Conservation (phyloP, 1,139 yeast species). For the Wickerhamiella infanticola region DNA sequence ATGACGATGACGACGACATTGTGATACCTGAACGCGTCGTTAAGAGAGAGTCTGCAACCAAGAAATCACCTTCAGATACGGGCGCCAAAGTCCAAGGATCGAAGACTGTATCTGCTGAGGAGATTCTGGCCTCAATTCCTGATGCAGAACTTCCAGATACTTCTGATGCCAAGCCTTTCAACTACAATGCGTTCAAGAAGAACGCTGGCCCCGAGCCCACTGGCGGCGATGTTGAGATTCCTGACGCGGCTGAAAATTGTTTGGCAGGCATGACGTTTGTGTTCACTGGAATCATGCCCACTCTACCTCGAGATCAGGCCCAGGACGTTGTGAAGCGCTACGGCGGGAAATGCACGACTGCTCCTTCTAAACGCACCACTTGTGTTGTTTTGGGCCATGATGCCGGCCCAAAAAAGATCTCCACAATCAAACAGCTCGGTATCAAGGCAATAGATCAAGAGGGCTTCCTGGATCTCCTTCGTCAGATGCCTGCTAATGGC, state of each 20-base stretch:
- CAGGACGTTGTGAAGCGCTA: constrained; percentile 65
- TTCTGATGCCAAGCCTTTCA: constrained; percentile 36
- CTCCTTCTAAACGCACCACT: constrained; percentile 74
- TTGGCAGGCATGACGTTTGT: constrained; percentile 78
- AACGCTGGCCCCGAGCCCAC: constrained; percentile 6
- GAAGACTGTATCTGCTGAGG: constrained; percentile 30
- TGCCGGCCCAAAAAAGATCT: constrained; percentile 93
- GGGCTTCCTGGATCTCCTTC: constrained; percentile 62
- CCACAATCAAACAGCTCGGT: constrained; percentile 54
- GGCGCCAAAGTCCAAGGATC: neutral
- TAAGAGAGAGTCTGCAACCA: neutral
- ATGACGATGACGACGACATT: neutral
- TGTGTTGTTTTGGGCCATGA: constrained; percentile 87
- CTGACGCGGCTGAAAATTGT: constrained; percentile 72
- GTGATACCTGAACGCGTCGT: neutral
- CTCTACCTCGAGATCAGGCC: constrained; percentile 58
- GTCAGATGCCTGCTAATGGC: constrained; percentile 82
- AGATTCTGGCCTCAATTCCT: constrained; percentile 43
- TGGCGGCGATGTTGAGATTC: constrained; percentile 29
- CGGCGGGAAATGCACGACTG: constrained; percentile 87
- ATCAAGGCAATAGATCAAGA: constrained; percentile 76
- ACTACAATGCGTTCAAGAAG: constrained; percentile 22
- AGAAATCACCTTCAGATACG: neutral
- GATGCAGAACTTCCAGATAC: constrained; percentile 54
- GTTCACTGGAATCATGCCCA: constrained; percentile 81